Percentiles rank a stretch among this genome's conserved stretches.
Evolutionary conservation across 805 yeast genomes (phyloP).

Genomic region (Pachysolen tannophilus): DNA sequence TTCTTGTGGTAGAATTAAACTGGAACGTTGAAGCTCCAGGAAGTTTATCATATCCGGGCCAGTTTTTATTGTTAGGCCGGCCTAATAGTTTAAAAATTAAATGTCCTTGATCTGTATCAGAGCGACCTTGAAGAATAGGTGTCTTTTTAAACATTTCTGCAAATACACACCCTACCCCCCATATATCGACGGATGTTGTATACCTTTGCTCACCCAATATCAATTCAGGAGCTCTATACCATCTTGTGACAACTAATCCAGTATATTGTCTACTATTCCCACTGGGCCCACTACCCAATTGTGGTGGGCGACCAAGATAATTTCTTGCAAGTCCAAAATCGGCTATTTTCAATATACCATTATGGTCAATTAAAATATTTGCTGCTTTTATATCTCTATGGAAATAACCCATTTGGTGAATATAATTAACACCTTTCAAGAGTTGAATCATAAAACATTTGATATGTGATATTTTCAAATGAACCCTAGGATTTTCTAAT

Average conservation of each 20-base stretch:
- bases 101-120: conserved; percentile 85
- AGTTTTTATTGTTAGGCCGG: conserved; percentile 51
- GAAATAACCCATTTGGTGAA: conserved; percentile 53
- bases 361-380: conserved; percentile 72
- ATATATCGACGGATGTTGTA: conserved; percentile 92
- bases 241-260: conserved; percentile 81
- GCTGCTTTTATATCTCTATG: conserved; percentile 97
- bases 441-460: conserved; percentile 80
- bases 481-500: conserved; percentile 67
- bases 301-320: conserved; percentile 28
- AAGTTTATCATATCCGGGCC: conserved; percentile 54
- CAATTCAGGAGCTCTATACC: conserved; percentile 97
- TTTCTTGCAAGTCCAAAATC: conserved; percentile 91
- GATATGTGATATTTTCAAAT: conserved; percentile 56
- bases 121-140: conserved; percentile 79
- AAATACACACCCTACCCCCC: conserved; percentile 97
- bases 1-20: conserved; percentile 24
- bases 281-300: conserved; percentile 30
- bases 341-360: conserved; percentile 80
- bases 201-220: conserved; percentile 78
- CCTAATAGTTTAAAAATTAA: conserved; percentile 78
- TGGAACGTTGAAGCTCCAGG: conserved; percentile 43
- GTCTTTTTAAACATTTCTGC: conserved; percentile 79
- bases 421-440: conserved; percentile 70
- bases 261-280: conserved; percentile 48